Percentiles rank a stretch among this genome's conserved stretches.
Evolutionary conservation across 495 filamentous ascomycete species (phyloP).

Genomic region (Choiromyces venosus): DNA sequence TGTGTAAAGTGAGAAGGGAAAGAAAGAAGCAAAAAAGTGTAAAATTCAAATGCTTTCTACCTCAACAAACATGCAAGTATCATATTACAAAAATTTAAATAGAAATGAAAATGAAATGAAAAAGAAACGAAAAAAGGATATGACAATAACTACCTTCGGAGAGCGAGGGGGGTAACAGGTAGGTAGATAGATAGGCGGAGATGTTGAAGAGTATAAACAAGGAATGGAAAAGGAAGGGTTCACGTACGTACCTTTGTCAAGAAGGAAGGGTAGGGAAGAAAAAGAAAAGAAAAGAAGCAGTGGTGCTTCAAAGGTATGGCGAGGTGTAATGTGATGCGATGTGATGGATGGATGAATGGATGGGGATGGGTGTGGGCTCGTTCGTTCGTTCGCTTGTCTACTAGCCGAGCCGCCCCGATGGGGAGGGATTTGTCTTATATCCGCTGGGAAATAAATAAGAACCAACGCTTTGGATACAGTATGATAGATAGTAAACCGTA

Average conservation of each 20-base stretch:
- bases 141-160: background rate
- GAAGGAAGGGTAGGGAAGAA: constrained; percentile 14
- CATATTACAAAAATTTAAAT: background rate
- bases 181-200: background rate
- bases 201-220: background rate
- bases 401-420: constrained; percentile 37
- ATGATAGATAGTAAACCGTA: background rate
- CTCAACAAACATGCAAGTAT: background rate
- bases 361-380: constrained; percentile 32
- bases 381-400: background rate
- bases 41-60: background rate
- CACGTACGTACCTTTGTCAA: constrained; percentile 23
- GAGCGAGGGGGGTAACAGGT: background rate
- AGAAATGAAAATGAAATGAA: background rate
- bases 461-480: constrained; percentile 34
- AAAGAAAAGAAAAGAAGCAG: constrained; percentile 17
- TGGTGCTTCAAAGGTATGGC: constrained; percentile 27
- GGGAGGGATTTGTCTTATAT: constrained; percentile 36
- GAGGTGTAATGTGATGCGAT: constrained; percentile 31
- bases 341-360: constrained; percentile 33
- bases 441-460: constrained; percentile 32
- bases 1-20: background rate
- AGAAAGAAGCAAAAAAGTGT: background rate
- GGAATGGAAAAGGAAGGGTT: constrained; percentile 8
- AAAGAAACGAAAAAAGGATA: background rate